Conservation (phyloP, 139 green algal genomes). For the Haematococcus lacustris region DNA sequence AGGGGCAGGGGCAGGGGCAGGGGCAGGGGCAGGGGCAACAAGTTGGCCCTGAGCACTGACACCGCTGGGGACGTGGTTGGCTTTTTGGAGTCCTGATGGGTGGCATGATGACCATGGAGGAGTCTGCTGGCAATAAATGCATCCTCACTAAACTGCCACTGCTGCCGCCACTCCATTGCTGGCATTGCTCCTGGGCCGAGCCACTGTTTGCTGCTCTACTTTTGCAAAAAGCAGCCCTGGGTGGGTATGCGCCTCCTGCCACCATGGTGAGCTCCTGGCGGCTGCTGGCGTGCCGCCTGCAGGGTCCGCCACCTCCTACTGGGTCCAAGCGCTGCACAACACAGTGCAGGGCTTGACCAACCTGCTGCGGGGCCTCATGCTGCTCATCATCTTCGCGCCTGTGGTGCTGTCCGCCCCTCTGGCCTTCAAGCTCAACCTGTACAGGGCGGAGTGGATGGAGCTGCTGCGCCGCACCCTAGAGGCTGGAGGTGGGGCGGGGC, state of each 20-base stretch:
- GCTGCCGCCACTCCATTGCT: no score
- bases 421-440: constrained; percentile 30
- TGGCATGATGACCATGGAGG: no score
- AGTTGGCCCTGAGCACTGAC: no score
- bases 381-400: constrained; percentile 58
- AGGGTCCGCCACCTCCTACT: background rate
- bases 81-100: no score
- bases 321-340: no score
- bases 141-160: no score
- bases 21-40: no score
- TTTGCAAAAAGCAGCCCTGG: background rate
- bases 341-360: constrained; percentile 2
- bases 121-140: no score
- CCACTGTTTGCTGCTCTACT: background rate
- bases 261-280: background rate
- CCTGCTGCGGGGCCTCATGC: constrained; percentile 40
- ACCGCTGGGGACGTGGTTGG: no score
- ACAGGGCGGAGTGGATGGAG: constrained; percentile 35
- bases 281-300: background rate
- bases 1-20: no score
- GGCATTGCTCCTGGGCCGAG: background rate
- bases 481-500: constrained; percentile 1
- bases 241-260: background rate
- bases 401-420: constrained; percentile 39
- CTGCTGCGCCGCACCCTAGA: constrained; percentile 40